phyloP scores from a whole-genome alignment of 495 filamentous ascomycete species.

The Daldinia childiae region DNA sequence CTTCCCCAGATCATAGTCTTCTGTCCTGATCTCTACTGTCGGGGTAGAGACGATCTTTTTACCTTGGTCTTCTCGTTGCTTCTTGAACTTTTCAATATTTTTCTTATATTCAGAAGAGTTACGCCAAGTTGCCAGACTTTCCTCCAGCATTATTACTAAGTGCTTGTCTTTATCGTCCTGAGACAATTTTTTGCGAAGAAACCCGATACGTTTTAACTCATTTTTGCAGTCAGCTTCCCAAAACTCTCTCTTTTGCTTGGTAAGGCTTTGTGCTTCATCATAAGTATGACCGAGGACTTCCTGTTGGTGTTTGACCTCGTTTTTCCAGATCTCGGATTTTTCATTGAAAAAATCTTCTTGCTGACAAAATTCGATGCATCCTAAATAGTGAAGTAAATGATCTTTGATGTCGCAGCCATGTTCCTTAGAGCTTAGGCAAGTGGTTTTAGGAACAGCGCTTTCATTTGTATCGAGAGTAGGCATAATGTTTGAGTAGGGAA shows the following conservation, averaged over 20 bases:
- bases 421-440: constrained; percentile 22
- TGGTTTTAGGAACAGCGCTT: background rate
- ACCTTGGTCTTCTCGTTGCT: too few species aligned
- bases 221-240: constrained; percentile 30
- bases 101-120: background rate
- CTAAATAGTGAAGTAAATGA: constrained; percentile 47
- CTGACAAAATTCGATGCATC: constrained; percentile 46
- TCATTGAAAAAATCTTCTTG: constrained; percentile 32
- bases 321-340: constrained; percentile 26
- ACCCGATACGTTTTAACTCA: constrained; percentile 32
- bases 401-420: constrained; percentile 42
- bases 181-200: constrained; percentile 35
- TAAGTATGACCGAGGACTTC: background rate
- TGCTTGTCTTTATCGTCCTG: constrained; percentile 15
- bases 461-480: background rate
- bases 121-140: background rate
- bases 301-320: constrained; percentile 26
- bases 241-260: constrained; percentile 30
- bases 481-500: background rate
- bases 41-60: too few species aligned
- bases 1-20: constrained; percentile 10
- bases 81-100: too few species aligned
- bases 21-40: too few species aligned
- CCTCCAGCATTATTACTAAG: constrained; percentile 6
- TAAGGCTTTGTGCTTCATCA: constrained; percentile 10